Conservation (phyloP, 2,329 filamentous ascomycete genomes). For the Colletotrichum tofieldiae region DNA sequence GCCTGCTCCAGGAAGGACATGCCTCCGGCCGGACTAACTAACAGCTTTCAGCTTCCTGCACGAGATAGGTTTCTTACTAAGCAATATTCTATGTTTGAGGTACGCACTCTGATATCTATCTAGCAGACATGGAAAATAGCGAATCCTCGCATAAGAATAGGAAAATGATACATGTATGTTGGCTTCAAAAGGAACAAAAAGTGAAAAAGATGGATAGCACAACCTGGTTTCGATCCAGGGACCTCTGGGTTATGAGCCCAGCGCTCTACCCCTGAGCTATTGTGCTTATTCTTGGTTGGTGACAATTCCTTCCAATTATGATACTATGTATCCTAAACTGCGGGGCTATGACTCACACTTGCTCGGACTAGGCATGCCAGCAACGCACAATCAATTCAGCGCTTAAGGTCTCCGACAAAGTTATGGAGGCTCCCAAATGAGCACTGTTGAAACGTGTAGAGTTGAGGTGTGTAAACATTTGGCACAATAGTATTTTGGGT, state of each 20-base stretch:
- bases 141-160: fast-evolving
- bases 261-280: constrained; percentile 39
- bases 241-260: constrained; percentile 43
- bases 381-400: no score
- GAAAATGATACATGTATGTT: not conserved
- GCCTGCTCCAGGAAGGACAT: not conserved
- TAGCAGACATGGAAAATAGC: not conserved
- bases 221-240: constrained; percentile 43
- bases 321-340: fast-evolving
- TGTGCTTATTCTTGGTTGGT: not conserved
- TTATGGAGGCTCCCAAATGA: no score
- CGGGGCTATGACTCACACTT: constrained; percentile 4
- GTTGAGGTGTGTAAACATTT: no score
- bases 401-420: no score
- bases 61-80: not conserved
- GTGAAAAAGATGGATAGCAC: constrained; percentile 4
- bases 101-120: no score
- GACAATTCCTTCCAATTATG: fast-evolving
- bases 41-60: not conserved
- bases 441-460: no score
- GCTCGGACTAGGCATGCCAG: not conserved
- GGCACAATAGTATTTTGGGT: no score
- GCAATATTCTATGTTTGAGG: not conserved
- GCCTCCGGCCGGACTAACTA: not conserved
- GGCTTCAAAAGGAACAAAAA: not conserved